Evolutionary conservation across 768 basidiomycete genomes (phyloP).

Genomic region (Panellus pusillus): DNA sequence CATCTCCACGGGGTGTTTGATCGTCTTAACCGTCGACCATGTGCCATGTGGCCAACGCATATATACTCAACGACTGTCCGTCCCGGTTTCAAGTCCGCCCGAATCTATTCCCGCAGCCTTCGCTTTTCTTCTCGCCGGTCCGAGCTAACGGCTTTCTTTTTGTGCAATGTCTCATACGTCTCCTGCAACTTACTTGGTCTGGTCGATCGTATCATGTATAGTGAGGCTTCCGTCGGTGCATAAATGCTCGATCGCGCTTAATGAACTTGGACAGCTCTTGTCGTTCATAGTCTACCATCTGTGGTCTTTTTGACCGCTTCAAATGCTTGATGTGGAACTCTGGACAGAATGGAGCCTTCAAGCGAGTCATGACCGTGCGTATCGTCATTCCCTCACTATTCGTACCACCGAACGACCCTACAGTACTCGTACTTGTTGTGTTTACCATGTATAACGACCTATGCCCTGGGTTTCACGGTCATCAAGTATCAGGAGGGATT

Average conservation of each 20-base stretch:
- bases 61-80: neutral
- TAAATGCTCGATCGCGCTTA: neutral
- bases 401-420: neutral
- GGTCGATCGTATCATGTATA: constrained; percentile 54
- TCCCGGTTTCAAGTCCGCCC: neutral
- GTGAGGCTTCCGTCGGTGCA: constrained; percentile 36
- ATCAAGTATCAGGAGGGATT: constrained; percentile 80
- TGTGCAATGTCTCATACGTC: constrained; percentile 60
- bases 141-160: constrained; percentile 16
- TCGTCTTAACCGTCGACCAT: neutral
- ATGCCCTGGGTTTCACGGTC: constrained; percentile 59
- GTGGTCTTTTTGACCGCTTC: constrained; percentile 81
- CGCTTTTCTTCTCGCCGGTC: constrained; percentile 25
- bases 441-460: constrained; percentile 59
- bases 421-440: constrained; percentile 73
- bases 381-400: neutral
- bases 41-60: constrained; percentile 14
- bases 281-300: constrained; percentile 69
- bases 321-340: constrained; percentile 72
- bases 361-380: constrained; percentile 81
- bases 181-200: constrained; percentile 60
- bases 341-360: constrained; percentile 74
- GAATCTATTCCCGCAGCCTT: constrained; percentile 19
- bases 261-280: constrained; percentile 43
- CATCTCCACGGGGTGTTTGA: too few species aligned